Conservation (phyloP, 2,329 filamentous ascomycete genomes). For the Xylariaceae sp. region DNA sequence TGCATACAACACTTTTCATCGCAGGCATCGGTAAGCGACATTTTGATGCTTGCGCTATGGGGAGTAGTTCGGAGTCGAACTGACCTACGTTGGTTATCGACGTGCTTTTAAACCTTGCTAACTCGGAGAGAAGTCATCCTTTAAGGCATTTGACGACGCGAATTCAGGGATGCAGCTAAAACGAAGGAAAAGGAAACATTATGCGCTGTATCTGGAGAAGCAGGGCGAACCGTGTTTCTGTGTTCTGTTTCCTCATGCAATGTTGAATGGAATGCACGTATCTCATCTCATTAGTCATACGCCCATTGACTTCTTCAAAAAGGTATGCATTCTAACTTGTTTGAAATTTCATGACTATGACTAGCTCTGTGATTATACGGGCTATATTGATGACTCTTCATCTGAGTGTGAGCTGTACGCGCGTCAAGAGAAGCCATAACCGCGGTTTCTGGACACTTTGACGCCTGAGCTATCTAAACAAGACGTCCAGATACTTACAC, state of each 20-base stretch:
- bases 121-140: slow-evolving; percentile 1
- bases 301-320: not conserved
- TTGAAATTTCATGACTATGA: slow-evolving; percentile 11
- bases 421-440: slow-evolving; percentile 12
- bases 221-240: slow-evolving; percentile 6
- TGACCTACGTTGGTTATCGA: slow-evolving; percentile 6
- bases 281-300: slow-evolving; percentile 6
- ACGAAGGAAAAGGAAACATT: slow-evolving; percentile 10
- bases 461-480: too few species aligned
- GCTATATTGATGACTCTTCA: not conserved
- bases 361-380: not conserved
- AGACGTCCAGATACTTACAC: too few species aligned
- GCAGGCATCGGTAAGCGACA: slow-evolving; percentile 12
- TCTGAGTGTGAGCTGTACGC: slow-evolving; percentile 12
- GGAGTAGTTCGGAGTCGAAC: slow-evolving; percentile 10
- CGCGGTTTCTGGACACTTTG: too few species aligned
- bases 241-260: slow-evolving; percentile 12
- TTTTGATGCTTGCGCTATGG: slow-evolving; percentile 11
- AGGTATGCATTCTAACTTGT: not conserved
- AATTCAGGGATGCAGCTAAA: slow-evolving; percentile 8
- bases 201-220: slow-evolving; percentile 2
- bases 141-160: slow-evolving; percentile 12
- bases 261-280: not conserved
- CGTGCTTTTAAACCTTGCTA: slow-evolving; percentile 5
- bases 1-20: slow-evolving; percentile 8